Evolutionary conservation across 768 basidiomycete genomes (phyloP).

Genomic region (Exsudoporus frostii): DNA sequence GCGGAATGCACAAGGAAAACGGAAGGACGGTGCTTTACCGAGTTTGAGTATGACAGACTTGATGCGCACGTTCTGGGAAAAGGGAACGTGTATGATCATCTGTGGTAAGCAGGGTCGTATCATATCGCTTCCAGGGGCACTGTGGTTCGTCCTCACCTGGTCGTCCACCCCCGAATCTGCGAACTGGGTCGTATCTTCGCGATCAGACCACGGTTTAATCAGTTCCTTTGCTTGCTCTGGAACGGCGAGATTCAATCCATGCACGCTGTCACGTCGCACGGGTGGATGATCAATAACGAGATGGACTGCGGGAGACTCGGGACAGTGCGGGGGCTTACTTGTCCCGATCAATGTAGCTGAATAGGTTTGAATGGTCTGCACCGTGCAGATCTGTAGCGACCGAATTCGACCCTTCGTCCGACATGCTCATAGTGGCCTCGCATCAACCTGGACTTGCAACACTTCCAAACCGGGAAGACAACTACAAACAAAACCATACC

Average conservation of each 20-base stretch:
- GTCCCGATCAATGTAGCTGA: conserved; percentile 58
- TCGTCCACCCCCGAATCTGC: conserved; percentile 84
- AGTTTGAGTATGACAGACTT: conserved; percentile 74
- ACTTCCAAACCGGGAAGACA: conserved; percentile 16
- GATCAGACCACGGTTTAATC: conserved; percentile 79
- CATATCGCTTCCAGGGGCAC: conserved; percentile 3
- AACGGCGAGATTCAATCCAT: conserved; percentile 77
- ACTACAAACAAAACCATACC: conserved; percentile 17
- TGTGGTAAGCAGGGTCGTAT: conserved; percentile 30
- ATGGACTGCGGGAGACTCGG: background rate
- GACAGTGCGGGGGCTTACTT: conserved; percentile 41
- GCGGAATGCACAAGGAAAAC: conserved; percentile 5
- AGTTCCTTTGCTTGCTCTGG: conserved; percentile 75
- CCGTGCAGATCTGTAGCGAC: conserved; percentile 44
- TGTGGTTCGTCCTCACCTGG: conserved; percentile 49
- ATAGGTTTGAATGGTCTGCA: conserved; percentile 54
- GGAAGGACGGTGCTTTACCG: conserved; percentile 42
- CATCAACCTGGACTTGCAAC: background rate
- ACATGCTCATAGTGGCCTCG: conserved; percentile 8
- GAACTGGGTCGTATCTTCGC: conserved; percentile 62
- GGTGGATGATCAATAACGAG: background rate
- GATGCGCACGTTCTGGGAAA: conserved; percentile 72
- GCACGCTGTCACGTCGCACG: conserved; percentile 46
- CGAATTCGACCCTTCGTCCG: conserved; percentile 36
- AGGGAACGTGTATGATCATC: conserved; percentile 82